Conservation (phyloP, 768 basidiomycete genomes). For the Trametes meyenii region DNA sequence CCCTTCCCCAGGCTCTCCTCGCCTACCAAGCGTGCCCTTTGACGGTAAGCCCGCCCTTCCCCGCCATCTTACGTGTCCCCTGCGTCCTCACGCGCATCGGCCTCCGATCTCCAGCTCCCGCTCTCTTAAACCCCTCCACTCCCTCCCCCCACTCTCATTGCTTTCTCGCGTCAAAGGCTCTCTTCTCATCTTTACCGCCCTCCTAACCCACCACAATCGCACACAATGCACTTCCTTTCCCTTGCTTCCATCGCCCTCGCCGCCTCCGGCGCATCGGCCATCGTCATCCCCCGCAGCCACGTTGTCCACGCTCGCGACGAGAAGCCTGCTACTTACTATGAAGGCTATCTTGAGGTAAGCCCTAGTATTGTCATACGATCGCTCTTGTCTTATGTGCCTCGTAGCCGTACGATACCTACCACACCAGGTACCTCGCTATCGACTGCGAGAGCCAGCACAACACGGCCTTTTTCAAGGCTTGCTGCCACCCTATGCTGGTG, state of each 20-base stretch:
- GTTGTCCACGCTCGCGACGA: slow-evolving; percentile 39
- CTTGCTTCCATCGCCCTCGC: slow-evolving; percentile 51
- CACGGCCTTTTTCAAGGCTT: slow-evolving; percentile 57
- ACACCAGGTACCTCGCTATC: slow-evolving; percentile 62
- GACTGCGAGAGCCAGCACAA: slow-evolving; percentile 46
- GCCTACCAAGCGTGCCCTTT: slow-evolving; percentile 24
- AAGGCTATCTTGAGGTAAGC: slow-evolving; percentile 47
- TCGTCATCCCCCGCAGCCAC: slow-evolving; percentile 41
- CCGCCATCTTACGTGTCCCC: slow-evolving; percentile 9
- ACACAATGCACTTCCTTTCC: slow-evolving; percentile 37
- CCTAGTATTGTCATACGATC: neutral
- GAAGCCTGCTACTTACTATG: slow-evolving; percentile 41
- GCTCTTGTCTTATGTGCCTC: slow-evolving; percentile 11
- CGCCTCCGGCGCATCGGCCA: slow-evolving; percentile 40
- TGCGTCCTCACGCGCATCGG: slow-evolving; percentile 8
- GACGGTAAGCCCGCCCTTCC: slow-evolving; percentile 25
- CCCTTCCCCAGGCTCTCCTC: slow-evolving; percentile 14
- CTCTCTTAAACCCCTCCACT: slow-evolving; percentile 28
- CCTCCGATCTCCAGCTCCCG: slow-evolving; percentile 23
- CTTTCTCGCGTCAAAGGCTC: slow-evolving; percentile 30
- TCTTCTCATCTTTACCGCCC: neutral
- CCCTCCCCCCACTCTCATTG: slow-evolving; percentile 25
- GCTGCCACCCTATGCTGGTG: slow-evolving; percentile 74
- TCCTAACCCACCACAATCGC: slow-evolving; percentile 10
- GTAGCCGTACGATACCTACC: slow-evolving; percentile 58